These are phyloP conservation scores for Meripilus lineatus DNA, from an alignment of 1,284 basidiomycete genomes.

Conservation along the genomic window DNA sequence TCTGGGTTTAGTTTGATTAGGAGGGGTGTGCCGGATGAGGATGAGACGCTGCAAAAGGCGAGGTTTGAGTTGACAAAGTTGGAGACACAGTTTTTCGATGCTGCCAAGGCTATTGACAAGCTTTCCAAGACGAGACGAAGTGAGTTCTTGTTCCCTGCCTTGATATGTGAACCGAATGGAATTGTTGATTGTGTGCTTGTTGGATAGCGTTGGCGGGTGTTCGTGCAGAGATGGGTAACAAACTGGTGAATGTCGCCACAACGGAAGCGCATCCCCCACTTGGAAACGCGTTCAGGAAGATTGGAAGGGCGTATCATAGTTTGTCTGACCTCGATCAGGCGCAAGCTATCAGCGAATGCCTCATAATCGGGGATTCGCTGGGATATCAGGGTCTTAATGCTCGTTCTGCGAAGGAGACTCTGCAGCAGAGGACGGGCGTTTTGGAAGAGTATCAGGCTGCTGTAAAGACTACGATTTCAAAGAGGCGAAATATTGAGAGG, in stretches of 20 bases:
- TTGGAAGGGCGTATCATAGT: slow-evolving; percentile 83
- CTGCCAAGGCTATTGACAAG: slow-evolving; percentile 83
- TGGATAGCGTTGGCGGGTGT: slow-evolving; percentile 64
- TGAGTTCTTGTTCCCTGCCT: slow-evolving; percentile 27
- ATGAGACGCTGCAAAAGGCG: slow-evolving; percentile 82
- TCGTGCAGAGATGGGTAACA: slow-evolving; percentile 85
- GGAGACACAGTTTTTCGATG: slow-evolving; percentile 85
- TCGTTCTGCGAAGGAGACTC: slow-evolving; percentile 89
- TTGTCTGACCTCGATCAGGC: slow-evolving; percentile 81
- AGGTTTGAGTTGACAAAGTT: slow-evolving; percentile 86
- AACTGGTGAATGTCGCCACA: slow-evolving; percentile 81
- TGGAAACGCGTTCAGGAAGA: slow-evolving; percentile 74
- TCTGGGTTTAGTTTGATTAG: slow-evolving; percentile 67
- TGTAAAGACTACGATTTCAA: slow-evolving; percentile 87
- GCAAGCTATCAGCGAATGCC: slow-evolving; percentile 86
- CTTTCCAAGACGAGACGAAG: slow-evolving; percentile 77
- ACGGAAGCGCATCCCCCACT: slow-evolving; percentile 82
- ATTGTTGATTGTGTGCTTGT: slow-evolving; percentile 3
- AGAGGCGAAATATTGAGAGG: slow-evolving; percentile 85
- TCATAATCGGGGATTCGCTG: slow-evolving; percentile 86
- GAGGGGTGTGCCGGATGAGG: slow-evolving; percentile 74
- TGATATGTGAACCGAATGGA: background rate
- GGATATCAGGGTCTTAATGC: slow-evolving; percentile 94
- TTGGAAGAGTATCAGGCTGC: slow-evolving; percentile 90
- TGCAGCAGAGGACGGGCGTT: slow-evolving; percentile 81